A percentile compares a stretch with the other conserved stretches of the same genome.
Conservation (phyloP, 192 early-diverging fungal species). For the Powellomyces hirtus region DNA sequence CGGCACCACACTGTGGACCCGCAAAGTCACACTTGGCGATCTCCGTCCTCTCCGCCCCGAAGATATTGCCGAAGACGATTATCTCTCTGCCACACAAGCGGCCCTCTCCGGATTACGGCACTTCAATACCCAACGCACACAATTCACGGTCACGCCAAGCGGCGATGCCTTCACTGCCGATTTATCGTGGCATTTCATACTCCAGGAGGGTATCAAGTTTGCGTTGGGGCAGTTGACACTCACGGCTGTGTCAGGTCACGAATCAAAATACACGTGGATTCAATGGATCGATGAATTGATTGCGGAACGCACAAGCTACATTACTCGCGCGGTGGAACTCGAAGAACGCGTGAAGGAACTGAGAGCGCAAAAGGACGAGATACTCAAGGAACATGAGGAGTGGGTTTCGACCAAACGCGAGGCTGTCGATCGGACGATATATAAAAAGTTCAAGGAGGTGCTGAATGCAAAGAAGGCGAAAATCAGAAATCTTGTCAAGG, state of each 20-base stretch:
- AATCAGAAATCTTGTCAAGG: constrained; percentile 20
- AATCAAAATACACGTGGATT: background rate
- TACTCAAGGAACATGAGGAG: constrained; percentile 16
- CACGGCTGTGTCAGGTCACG: background rate
- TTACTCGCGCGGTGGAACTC: constrained; percentile 1
- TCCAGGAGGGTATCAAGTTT: constrained; percentile 16
- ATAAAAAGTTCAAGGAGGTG: constrained; percentile 32
- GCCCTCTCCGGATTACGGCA: constrained; percentile 2
- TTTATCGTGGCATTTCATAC: constrained; percentile 22
- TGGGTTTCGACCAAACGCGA: constrained; percentile 19
- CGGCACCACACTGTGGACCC: constrained; percentile 14
- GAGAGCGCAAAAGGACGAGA: constrained; percentile 2
- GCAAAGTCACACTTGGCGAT: background rate
- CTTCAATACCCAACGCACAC: background rate
- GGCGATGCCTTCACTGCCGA: constrained; percentile 2
- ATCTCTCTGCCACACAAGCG: constrained; percentile 9
- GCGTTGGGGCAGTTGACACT: constrained; percentile 2
- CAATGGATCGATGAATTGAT: constrained; percentile 21
- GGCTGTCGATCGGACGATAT: constrained; percentile 17
- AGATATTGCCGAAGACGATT: constrained; percentile 6
- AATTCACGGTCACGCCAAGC: background rate
- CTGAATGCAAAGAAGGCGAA: constrained; percentile 29
- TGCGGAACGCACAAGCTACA: background rate
- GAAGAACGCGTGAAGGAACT: constrained; percentile 18
- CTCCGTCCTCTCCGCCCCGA: constrained; percentile 1